Evolutionary conservation across 2,329 filamentous ascomycete genomes (phyloP).

Genomic region (Atkinsonella hypoxylon): DNA sequence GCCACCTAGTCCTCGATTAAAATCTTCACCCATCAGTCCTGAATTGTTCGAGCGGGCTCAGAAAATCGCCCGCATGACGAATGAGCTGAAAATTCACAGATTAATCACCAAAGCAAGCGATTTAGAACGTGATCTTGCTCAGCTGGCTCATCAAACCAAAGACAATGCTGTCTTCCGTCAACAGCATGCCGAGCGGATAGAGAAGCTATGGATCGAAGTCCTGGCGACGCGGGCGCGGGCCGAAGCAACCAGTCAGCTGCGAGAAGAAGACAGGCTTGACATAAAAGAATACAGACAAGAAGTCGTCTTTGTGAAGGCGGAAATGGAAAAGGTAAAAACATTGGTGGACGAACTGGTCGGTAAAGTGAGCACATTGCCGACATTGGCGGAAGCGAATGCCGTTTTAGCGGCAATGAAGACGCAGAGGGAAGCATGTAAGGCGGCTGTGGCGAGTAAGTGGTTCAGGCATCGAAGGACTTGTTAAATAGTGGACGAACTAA

Average conservation of each 20-base stretch:
- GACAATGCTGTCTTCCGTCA: constrained; percentile 18
- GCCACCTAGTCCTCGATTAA: not conserved
- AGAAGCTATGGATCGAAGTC: constrained; percentile 19
- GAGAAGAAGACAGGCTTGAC: constrained; percentile 2
- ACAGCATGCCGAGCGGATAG: constrained; percentile 18
- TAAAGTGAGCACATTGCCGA: constrained; percentile 14
- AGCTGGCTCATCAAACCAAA: constrained; percentile 15
- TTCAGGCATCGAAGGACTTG: not conserved
- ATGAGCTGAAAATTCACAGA: constrained; percentile 23
- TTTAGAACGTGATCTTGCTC: constrained; percentile 18
- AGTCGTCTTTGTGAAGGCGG: constrained; percentile 6
- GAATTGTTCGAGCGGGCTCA: constrained; percentile 17
- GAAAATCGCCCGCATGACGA: constrained; percentile 23
- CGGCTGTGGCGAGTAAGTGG: not conserved
- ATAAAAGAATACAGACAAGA: constrained; percentile 2
- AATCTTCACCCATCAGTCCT: not conserved
- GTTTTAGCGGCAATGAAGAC: constrained; percentile 4
- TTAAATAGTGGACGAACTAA: not conserved
- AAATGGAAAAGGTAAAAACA: constrained; percentile 14
- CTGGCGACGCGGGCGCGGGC: constrained; percentile 18
- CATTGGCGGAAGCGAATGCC: constrained; percentile 11
- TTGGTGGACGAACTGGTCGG: constrained; percentile 12
- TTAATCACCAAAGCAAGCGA: constrained; percentile 16
- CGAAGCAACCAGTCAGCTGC: constrained; percentile 6
- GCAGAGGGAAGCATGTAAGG: constrained; percentile 2